A percentile compares a stretch with the other conserved stretches of the same genome.
These are phyloP conservation scores for Fraxinus ornus DNA, from an alignment of 305 asterid species.

Conservation along the genomic window DNA sequence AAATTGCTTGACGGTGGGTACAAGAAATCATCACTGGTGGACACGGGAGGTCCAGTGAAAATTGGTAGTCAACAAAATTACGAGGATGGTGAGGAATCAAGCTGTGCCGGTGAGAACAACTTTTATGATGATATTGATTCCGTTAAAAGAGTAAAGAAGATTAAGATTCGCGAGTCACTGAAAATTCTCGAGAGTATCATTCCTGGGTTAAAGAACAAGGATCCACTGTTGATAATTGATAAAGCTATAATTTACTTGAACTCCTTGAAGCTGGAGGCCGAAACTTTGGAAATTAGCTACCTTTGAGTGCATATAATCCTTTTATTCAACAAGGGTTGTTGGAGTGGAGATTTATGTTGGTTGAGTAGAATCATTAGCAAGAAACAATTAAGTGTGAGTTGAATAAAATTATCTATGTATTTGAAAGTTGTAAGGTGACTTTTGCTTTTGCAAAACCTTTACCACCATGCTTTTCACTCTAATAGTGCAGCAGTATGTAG, in stretches of 20 bases:
- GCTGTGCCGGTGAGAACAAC: slow-evolving; percentile 22
- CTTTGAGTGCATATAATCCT: slow-evolving; percentile 17
- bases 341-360: slow-evolving; percentile 1
- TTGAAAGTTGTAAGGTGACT: slow-evolving; percentile 31
- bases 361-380: slow-evolving; percentile 20
- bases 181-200: slow-evolving; percentile 49
- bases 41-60: slow-evolving; percentile 24
- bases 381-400: slow-evolving; percentile 29
- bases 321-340: slow-evolving; percentile 9
- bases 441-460: slow-evolving; percentile 28
- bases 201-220: slow-evolving; percentile 46
- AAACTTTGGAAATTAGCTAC: slow-evolving; percentile 41
- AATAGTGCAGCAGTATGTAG: slow-evolving; percentile 33
- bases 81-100: slow-evolving; percentile 35
- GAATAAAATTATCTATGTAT: slow-evolving; percentile 31
- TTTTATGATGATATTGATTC: slow-evolving; percentile 26
- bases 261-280: slow-evolving; percentile 56
- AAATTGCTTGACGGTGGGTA: slow-evolving; percentile 58
- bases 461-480: slow-evolving; percentile 31
- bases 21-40: slow-evolving; percentile 45
- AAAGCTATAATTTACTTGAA: slow-evolving; percentile 61
- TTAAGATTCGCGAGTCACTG: slow-evolving; percentile 44
- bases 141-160: slow-evolving; percentile 38
- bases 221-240: slow-evolving; percentile 65
- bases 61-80: slow-evolving; percentile 19